Conservation (phyloP, 768 basidiomycete genomes). For the Termitomyces sp. region DNA sequence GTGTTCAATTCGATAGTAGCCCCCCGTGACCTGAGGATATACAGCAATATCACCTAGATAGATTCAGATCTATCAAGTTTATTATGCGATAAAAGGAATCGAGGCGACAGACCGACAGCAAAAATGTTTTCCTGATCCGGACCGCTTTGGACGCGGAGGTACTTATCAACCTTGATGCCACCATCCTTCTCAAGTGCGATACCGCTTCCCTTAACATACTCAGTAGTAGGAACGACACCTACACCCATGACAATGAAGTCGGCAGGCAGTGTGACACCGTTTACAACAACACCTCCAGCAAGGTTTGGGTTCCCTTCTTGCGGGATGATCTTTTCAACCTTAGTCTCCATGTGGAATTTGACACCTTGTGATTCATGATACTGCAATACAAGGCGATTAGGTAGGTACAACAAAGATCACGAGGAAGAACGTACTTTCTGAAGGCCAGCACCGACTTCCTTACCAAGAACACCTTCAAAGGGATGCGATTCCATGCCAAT, state of each 20-base stretch:
- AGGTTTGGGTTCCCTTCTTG: conserved; percentile 46
- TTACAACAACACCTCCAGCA: conserved; percentile 66
- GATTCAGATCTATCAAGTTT: background rate
- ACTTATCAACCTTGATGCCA: conserved; percentile 75
- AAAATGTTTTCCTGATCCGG: conserved; percentile 51
- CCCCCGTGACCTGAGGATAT: conserved; percentile 63
- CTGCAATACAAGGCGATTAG: conserved; percentile 30
- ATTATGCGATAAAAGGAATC: background rate
- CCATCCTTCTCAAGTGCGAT: conserved; percentile 72
- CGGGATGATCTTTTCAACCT: conserved; percentile 66
- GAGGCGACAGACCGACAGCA: conserved; percentile 54
- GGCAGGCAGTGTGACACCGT: conserved; percentile 60
- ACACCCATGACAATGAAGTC: conserved; percentile 85
- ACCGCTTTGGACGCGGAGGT: conserved; percentile 52
- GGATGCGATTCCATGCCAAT: conserved; percentile 82
- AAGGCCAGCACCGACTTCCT: conserved; percentile 72
- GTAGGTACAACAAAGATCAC: background rate
- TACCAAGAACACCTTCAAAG: conserved; percentile 79
- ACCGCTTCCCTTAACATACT: conserved; percentile 70
- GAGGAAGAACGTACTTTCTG: conserved; percentile 51
- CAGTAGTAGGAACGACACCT: conserved; percentile 81
- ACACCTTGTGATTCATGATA: conserved; percentile 81
- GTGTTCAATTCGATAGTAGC: conserved; percentile 71
- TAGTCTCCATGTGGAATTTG: conserved; percentile 77
- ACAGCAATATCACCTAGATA: conserved; percentile 72